A percentile compares a stretch with the other conserved stretches of the same genome.
These are phyloP conservation scores for Peniophora sp. DNA, from an alignment of 1,284 basidiomycete species.

Conservation along the genomic window DNA sequence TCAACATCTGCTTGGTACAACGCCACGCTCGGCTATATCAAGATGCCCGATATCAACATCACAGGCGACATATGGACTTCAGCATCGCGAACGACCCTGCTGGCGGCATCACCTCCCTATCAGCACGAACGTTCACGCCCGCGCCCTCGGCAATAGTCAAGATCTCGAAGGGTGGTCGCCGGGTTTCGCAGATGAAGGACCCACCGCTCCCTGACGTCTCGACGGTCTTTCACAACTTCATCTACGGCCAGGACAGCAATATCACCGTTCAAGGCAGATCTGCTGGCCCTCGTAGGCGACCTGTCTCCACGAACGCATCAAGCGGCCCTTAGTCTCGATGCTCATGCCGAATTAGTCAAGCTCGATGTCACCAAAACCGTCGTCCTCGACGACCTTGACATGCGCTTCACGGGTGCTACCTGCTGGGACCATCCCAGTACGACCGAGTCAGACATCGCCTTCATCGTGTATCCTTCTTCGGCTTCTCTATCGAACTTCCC, in stretches of 20 bases:
- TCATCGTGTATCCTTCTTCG: conserved; percentile 68
- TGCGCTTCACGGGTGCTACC: conserved; percentile 50
- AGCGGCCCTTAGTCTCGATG: conserved; percentile 52
- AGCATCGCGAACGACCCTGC: conserved; percentile 62
- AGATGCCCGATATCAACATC: conserved; percentile 54
- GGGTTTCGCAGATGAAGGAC: conserved; percentile 51
- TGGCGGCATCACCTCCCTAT: conserved; percentile 72
- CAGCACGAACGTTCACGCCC: conserved; percentile 50
- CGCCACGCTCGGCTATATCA: conserved; percentile 51
- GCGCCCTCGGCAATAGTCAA: conserved; percentile 46
- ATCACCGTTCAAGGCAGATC: conserved; percentile 57
- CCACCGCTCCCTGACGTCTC: conserved; percentile 57
- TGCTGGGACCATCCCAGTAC: conserved; percentile 60
- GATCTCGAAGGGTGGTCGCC: conserved; percentile 54
- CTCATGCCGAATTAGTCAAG: conserved; percentile 55
- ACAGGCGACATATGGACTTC: conserved; percentile 57
- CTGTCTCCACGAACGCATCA: conserved; percentile 75
- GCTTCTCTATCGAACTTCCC: conserved; percentile 65
- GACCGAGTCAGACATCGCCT: conserved; percentile 50
- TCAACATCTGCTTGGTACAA: conserved; percentile 71
- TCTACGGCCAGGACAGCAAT: conserved; percentile 59
- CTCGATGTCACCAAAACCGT: conserved; percentile 65
- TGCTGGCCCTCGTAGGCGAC: conserved; percentile 63
- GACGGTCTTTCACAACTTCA: conserved; percentile 65
- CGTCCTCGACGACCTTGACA: conserved; percentile 51